These are phyloP conservation scores for Cladophialophora chaetospira DNA, from an alignment of 2,329 filamentous ascomycete genomes.

Conservation along the genomic window DNA sequence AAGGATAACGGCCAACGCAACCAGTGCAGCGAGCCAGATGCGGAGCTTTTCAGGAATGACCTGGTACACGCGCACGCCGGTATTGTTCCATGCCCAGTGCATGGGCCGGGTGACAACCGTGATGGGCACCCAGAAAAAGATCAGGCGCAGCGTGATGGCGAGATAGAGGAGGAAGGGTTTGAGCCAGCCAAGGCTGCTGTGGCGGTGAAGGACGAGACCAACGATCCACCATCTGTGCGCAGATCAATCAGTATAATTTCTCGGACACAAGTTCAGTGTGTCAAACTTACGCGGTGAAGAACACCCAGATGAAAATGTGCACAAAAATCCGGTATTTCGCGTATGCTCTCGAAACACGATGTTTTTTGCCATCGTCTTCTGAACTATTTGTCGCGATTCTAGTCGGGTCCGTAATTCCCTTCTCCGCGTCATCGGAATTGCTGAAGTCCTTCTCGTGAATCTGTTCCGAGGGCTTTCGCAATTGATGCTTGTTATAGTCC, in stretches of 20 bases:
- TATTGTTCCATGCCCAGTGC: conserved; percentile 67
- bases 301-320: conserved; percentile 44
- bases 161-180: conserved; percentile 83
- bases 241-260: conserved; percentile 5
- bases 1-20: conserved; percentile 72
- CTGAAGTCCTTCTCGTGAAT: conserved; percentile 34
- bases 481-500: conserved; percentile 45
- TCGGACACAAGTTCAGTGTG: background rate
- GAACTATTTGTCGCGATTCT: conserved; percentile 36
- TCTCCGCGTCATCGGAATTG: conserved; percentile 43
- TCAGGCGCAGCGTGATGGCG: conserved; percentile 68
- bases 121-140: conserved; percentile 73
- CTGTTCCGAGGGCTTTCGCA: conserved; percentile 20
- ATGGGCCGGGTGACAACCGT: conserved; percentile 67
- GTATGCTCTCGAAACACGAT: conserved; percentile 45
- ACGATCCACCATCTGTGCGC: conserved; percentile 70
- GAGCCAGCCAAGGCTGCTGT: conserved; percentile 77
- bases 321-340: conserved; percentile 49
- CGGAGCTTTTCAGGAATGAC: conserved; percentile 68
- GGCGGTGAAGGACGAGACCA: conserved; percentile 69
- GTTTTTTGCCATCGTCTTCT: conserved; percentile 38
- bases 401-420: conserved; percentile 40
- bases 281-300: conserved; percentile 29
- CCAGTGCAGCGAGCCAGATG: conserved; percentile 61
- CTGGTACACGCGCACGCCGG: conserved; percentile 59